Percentiles rank a stretch among this genome's conserved stretches.
These are phyloP conservation scores for Corniculantispora saksenae DNA, from an alignment of 2,329 filamentous ascomycete species.

Conservation along the genomic window DNA sequence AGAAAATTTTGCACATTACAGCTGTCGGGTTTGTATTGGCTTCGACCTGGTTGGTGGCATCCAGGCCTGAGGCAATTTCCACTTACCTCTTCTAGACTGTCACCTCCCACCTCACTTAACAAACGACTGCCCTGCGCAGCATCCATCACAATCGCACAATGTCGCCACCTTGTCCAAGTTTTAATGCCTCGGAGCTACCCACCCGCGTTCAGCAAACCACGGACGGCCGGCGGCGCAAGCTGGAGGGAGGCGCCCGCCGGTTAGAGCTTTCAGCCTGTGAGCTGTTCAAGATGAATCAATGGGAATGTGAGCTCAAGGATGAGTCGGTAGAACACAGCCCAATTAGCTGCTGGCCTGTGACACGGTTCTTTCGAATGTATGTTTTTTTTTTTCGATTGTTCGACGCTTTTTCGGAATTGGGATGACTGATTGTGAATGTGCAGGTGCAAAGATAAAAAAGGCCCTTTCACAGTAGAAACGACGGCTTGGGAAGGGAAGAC, in stretches of 20 bases:
- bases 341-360: constrained; percentile 58
- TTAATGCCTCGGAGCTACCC: constrained; percentile 53
- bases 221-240: constrained; percentile 55
- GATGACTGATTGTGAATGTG: constrained; percentile 22
- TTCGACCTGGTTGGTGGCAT: background rate
- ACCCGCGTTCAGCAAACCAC: constrained; percentile 49
- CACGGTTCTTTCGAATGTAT: constrained; percentile 62
- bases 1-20: too few relatives aligned
- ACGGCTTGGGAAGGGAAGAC: constrained; percentile 58
- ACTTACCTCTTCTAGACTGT: constrained; percentile 61
- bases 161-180: constrained; percentile 59
- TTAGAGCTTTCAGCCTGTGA: constrained; percentile 58
- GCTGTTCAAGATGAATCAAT: constrained; percentile 61
- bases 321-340: constrained; percentile 47
- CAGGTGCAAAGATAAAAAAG: constrained; percentile 61
- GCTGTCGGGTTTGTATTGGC: background rate
- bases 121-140: constrained; percentile 49
- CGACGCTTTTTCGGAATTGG: background rate
- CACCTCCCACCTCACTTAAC: constrained; percentile 57
- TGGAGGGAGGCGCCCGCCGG: constrained; percentile 35
- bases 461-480: constrained; percentile 62
- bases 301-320: constrained; percentile 56
- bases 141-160: constrained; percentile 45
- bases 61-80: constrained; percentile 4
- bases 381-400: constrained; percentile 26